These are phyloP conservation scores for Nakazawaea sp. DNA, from an alignment of 805 yeast species.

Conservation along the genomic window DNA sequence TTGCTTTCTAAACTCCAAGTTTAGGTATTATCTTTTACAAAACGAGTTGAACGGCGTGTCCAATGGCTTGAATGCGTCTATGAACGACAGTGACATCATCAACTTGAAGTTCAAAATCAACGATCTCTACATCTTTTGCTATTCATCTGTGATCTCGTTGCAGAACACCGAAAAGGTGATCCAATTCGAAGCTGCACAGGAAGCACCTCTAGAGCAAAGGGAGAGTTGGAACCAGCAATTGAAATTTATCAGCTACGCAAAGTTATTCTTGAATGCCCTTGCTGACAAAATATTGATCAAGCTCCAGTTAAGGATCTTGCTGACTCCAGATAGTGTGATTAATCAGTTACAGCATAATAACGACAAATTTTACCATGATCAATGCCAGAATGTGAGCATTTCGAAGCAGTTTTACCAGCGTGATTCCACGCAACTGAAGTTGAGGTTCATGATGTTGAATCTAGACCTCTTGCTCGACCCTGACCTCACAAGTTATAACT, in stretches of 20 bases:
- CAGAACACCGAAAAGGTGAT: constrained; percentile 16
- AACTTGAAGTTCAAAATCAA: constrained; percentile 40
- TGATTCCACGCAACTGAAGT: constrained; percentile 1
- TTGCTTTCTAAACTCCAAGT: constrained; percentile 17
- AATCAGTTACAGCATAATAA: constrained; percentile 5
- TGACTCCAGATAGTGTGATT: constrained; percentile 13
- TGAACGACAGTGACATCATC: constrained; percentile 32
- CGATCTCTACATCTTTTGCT: constrained; percentile 42
- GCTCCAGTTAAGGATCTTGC: constrained; percentile 30
- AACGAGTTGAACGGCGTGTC: constrained; percentile 46
- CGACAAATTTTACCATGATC: constrained; percentile 4
- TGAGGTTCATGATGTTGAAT: constrained; percentile 10
- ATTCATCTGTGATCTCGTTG: constrained; percentile 37
- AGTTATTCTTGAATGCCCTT: constrained; percentile 40
- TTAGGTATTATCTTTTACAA: constrained; percentile 34
- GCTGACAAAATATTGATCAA: constrained; percentile 47
- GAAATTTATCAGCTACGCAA: constrained; percentile 41
- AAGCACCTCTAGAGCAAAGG: not conserved
- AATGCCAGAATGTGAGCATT: not conserved
- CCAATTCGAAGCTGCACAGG: not conserved
- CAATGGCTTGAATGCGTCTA: constrained; percentile 39
- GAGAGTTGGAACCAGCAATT: constrained; percentile 20
- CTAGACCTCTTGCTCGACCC: constrained; percentile 7
- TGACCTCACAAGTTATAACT: constrained; percentile 27
- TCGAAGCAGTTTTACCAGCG: not conserved